A percentile compares a stretch with the other conserved stretches of the same genome.
Conservation (phyloP, 257 asterid genomes). For the Hygrophila difformis region DNA sequence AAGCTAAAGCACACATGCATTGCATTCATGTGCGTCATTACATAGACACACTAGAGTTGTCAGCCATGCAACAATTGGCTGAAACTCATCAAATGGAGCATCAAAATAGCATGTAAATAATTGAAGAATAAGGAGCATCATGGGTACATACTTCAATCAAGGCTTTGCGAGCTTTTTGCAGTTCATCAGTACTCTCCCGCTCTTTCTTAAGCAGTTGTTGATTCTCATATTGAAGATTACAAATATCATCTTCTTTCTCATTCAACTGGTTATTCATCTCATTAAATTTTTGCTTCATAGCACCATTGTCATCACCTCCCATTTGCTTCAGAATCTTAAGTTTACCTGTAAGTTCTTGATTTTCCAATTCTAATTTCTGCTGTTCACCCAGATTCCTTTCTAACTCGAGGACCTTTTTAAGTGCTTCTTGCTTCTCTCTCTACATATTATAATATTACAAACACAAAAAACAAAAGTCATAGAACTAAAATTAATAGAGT, state of each 20-base stretch:
- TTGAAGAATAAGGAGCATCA: too few species aligned
- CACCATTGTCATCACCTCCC: conserved; percentile 47
- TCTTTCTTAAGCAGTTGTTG: conserved; percentile 37
- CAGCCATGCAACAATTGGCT: too few species aligned
- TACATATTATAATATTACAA: conserved; percentile 27
- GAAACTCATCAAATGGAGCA: too few species aligned
- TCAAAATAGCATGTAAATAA: too few species aligned
- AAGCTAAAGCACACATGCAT: too few species aligned
- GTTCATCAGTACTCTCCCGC: conserved; percentile 51
- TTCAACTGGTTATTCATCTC: conserved; percentile 34
- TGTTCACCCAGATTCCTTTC: conserved; percentile 42
- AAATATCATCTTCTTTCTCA: conserved; percentile 33
- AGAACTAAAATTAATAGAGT: neutral
- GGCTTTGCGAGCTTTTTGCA: conserved; percentile 48
- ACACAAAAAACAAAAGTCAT: too few species aligned
- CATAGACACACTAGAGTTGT: too few species aligned
- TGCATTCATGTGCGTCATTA: too few species aligned
- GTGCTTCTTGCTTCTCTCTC: conserved; percentile 64
- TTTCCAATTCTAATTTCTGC: conserved; percentile 53
- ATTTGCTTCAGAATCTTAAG: conserved; percentile 50
- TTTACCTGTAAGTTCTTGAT: conserved; percentile 43
- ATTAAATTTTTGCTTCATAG: conserved; percentile 32
- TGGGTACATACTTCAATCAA: conserved; percentile 48
- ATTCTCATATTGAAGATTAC: conserved; percentile 25
- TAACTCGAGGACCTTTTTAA: conserved; percentile 43